Evolutionary conservation across 805 yeast genomes (phyloP), one percentile per base, ranked within the genome.

Genomic region (Kregervanrija fluxuum): DNA sequence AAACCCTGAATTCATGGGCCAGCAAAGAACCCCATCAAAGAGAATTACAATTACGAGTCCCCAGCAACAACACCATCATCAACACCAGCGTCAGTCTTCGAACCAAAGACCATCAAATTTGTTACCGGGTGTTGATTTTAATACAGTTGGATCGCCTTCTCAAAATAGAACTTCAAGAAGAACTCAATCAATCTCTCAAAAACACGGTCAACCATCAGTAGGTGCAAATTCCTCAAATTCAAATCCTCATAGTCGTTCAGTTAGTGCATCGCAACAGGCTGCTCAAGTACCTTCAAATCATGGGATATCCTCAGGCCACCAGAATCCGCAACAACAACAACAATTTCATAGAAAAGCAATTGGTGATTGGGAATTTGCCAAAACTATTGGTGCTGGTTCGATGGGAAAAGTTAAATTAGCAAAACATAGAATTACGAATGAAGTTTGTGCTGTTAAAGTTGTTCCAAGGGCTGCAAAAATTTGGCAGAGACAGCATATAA

Each of bases 331-430:
- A 30, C 52, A 53, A 30, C 52, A 53, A 17, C 71, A 70, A 50
- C 80, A 75, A 53, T 85, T 85, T 54, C 91, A 89, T 61, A 78
- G 98, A 51, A 84, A 83, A 47, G 75, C 95, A 4, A 83, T 91
- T 44, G 99, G 98, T 11, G 96, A 93, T 52, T 91, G 99, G 99
- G 95, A 87, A 54, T 90, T 91, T 55, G 74, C 86, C 46, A 88
- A 88, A 64, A 89, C 96, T 2, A 85, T 93, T 38, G 99, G 99
- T 37, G 96, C 98, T 2, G 99, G 99, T 3, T 88, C 96, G 0
- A 93, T 93, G 99, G 99, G 99, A 47, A 95, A 91, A 63, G 99
- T 93, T 41, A 93, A 93, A 66, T 71, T 93, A 35, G 98, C 98
- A 1, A 82, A 79, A 56, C 95, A 90, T 67, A 77, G 85, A 52